Evolutionary conservation across 2,329 filamentous ascomycete species (phyloP), one percentile per base, ranked within the genome.

Genomic region (Bipolaris sorokiniana): DNA sequence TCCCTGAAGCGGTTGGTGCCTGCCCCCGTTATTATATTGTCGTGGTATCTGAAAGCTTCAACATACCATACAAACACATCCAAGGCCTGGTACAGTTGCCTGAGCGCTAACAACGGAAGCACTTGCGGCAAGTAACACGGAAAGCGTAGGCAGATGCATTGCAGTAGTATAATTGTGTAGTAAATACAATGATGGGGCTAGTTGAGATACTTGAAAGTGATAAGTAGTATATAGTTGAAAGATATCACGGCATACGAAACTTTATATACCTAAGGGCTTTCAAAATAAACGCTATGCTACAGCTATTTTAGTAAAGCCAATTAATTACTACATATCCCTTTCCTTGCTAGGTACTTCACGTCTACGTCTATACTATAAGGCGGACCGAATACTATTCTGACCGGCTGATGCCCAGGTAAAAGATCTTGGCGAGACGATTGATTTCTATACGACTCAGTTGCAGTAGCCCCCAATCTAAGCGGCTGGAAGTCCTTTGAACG

Each of bases 61-160:
- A 26, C 40, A n/a, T 42, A 42, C 40, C 22, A 42, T 42, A 15
- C 40, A 42, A 42, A 42, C 40, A n/a, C 40, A 26, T 42, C 40
- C 40, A 7, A 42, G 40, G 13, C 40, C 40, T 23, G 22, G 40
- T 26, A 42, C 40, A 2, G 40, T 42, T 9, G 22, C 22, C 23
- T 42, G 13, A 7, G 40, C 40, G 22, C 22, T 42, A 9, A 42
- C 40, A 16, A 42, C 13, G 15, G 40, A 42, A 28, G 22, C 40
- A 15, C 22, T 13, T 3, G 22, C 13, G 40, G 22, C 22, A 26
- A 42, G 13, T 7, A 42, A 13, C 3, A 26, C 13, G 15, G 18
- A 26, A n/a, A 42, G 7, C 15, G 15, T 7, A 23, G 40, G 18
- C 1, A 42, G 22, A 9, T 28, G 15, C 40, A 42, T 28, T 10